Evolutionary conservation across 768 basidiomycete genomes (phyloP).

Genomic region (Suillus luteus): DNA sequence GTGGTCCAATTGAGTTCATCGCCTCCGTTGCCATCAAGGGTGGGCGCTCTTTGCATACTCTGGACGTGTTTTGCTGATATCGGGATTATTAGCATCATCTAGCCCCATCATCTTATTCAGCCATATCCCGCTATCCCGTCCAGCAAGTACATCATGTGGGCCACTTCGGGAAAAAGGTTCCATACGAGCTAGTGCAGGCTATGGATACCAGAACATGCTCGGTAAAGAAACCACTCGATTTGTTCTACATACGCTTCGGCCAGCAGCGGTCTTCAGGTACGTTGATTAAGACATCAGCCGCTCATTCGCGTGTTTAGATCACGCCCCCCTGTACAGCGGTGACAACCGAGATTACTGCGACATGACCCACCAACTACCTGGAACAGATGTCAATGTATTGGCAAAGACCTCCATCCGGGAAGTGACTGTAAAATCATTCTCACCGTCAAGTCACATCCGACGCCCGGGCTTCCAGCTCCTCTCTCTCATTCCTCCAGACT

Average conservation of each 20-base stretch:
- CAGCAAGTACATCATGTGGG: conserved; percentile 76
- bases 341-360: conserved; percentile 95
- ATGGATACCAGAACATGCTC: conserved; percentile 81
- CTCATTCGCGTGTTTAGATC: conserved; percentile 12
- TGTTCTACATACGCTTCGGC: conserved; percentile 66
- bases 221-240: conserved; percentile 79
- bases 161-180: conserved; percentile 70
- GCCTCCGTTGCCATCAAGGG: conserved; percentile 39
- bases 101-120: conserved; percentile 70
- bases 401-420: conserved; percentile 53
- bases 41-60: background rate
- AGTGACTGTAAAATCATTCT: conserved; percentile 88
- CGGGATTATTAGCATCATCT: conserved; percentile 22
- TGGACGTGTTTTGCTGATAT: background rate
- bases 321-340: conserved; percentile 49
- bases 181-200: conserved; percentile 75
- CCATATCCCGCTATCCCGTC: conserved; percentile 83
- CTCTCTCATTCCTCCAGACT: conserved; percentile 51
- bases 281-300: conserved; percentile 16
- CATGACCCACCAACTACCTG: conserved; percentile 50
- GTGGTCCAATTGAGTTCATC: conserved; percentile 64
- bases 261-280: conserved; percentile 72
- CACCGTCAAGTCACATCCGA: conserved; percentile 68
- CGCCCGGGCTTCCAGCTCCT: conserved; percentile 86
- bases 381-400: conserved; percentile 23